phyloP scores from a whole-genome alignment of 164 flowering plant species.

The Berberis thunbergii region DNA sequence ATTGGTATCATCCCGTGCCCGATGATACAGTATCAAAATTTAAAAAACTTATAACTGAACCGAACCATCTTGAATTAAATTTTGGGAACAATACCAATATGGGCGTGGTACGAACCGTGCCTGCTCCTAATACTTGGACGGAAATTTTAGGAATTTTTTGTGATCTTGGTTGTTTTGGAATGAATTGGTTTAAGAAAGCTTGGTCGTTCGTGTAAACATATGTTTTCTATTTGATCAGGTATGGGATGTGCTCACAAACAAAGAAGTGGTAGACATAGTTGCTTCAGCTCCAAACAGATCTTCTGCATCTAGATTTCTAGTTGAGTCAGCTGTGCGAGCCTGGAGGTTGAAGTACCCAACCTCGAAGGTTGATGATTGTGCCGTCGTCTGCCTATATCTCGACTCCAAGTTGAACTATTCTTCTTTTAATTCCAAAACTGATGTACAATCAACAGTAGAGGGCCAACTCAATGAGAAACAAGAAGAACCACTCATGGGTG shows the following conservation, averaged over 20 bases:
- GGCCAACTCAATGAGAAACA: constrained; percentile 20
- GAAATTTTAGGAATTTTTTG: neutral
- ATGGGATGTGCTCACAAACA: constrained; percentile 95
- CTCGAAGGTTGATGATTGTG: constrained; percentile 94
- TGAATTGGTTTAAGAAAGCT: neutral
- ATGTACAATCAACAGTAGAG: constrained; percentile 13
- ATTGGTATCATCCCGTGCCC: no score
- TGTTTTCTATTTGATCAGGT: neutral
- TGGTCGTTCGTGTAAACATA: neutral
- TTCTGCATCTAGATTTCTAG: constrained; percentile 62
- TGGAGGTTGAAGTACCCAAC: constrained; percentile 90
- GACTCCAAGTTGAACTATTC: constrained; percentile 30
- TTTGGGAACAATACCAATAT: no score
- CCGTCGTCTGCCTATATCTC: constrained; percentile 89
- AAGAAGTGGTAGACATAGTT: constrained; percentile 85
- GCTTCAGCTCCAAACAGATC: constrained; percentile 57
- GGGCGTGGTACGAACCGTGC: no score
- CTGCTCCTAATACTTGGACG: no score
- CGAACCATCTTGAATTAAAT: no score
- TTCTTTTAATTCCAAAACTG: constrained; percentile 19
- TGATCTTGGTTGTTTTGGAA: neutral
- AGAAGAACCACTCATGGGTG: constrained; percentile 9
- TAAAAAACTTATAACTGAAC: no score
- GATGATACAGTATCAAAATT: no score
- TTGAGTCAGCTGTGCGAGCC: constrained; percentile 78